Evolutionary conservation across 495 filamentous ascomycete genomes (phyloP).

Genomic region (Penicillium malachiteum): DNA sequence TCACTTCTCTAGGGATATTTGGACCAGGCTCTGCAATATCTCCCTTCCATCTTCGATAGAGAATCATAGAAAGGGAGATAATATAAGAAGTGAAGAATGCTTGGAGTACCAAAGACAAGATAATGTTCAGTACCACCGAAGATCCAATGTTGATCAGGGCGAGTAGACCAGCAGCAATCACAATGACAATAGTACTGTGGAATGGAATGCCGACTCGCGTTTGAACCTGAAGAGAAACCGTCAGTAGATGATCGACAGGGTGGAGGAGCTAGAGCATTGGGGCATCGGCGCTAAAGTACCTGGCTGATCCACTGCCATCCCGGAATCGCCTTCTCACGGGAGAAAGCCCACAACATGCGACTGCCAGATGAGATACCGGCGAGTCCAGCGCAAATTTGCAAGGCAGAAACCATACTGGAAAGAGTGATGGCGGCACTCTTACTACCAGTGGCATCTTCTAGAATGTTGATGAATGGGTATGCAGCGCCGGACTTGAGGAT

Average conservation of each 20-base stretch:
- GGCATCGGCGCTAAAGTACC: neutral
- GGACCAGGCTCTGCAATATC: neutral
- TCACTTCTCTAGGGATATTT: neutral
- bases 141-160: constrained; percentile 2
- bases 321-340: neutral
- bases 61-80: neutral
- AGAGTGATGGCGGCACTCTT: neutral
- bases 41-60: neutral
- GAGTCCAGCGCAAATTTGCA: constrained; percentile 1
- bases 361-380: neutral
- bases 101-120: neutral
- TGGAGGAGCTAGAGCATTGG: neutral
- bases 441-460: neutral
- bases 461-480: neutral
- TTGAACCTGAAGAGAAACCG: neutral
- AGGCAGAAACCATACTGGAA: neutral
- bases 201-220: neutral
- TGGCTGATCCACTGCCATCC: constrained; percentile 2
- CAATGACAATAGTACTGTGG: neutral
- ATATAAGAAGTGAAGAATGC: neutral
- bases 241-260: neutral
- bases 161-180: neutral
- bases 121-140: neutral
- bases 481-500: neutral
- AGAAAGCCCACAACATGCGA: constrained; percentile 1